Base-by-base conservation (phyloP, 208 protist genomes). In the Acanthamoeba healyi region DNA sequence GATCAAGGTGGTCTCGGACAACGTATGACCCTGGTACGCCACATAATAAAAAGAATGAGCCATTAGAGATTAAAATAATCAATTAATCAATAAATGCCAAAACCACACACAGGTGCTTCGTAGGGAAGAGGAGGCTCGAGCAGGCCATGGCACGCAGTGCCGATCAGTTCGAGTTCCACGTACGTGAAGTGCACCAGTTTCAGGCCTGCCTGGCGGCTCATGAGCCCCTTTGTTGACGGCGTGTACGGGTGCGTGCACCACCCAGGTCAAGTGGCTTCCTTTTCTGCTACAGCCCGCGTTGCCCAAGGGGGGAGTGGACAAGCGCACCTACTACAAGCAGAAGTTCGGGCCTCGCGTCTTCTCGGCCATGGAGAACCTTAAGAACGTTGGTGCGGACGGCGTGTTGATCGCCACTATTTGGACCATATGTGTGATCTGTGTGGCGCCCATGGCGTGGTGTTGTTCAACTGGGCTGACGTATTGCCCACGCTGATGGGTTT, bases 101-200 rank as follows among this genome's bases (percentile, higher is more conserved):
- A 49, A 15, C 12, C 22, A 26, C 26, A 1, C 9, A 26, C 72
- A 89, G 81, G 81, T 89, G 81, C 49, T 89, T 49, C 81, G 54
- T 89, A 67, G 81, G 81, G 36, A 89, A 89, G 81, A 89, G 54
- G 54, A 89, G 81, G 54, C 54, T 89, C 44, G 81, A 89, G 54
- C 54, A n/a, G 42, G 81, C 81, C 9, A 89, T 89, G 51, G 72
- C 72, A 24, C 72, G 72, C 40, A 51, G 29, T 51, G 42, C 72
- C 72, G 72, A 82, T 22, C 34, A 51, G 72, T 82, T 82, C 72
- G 72, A 82, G 12, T 82, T 82, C 72, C 34, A 44, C 42, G 72
- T 82, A 82, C 24, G 36, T 79, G 61, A 6, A 54, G 54, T 61
- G 54, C 54, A 7, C 19, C 10, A n/a, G n/a, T n/a, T n/a, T n/a